phyloP scores from a whole-genome alignment of 495 filamentous ascomycete genomes.

The Penicillium parvum region DNA sequence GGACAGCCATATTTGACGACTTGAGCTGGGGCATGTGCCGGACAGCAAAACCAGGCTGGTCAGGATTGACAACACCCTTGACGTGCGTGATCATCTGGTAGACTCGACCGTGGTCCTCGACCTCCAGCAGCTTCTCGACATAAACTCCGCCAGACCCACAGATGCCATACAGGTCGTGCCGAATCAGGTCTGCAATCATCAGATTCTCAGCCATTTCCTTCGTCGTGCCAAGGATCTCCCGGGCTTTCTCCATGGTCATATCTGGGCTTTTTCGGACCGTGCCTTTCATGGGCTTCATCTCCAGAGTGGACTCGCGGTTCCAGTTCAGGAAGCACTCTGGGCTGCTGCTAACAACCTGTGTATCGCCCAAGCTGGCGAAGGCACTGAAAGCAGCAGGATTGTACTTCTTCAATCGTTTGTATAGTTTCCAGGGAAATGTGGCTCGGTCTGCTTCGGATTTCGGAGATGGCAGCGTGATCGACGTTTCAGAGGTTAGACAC shows the following conservation, averaged over 20 bases:
- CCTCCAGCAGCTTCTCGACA: slow-evolving; percentile 68
- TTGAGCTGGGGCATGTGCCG: slow-evolving; percentile 31
- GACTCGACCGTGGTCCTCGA: slow-evolving; percentile 86
- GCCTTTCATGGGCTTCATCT: slow-evolving; percentile 84
- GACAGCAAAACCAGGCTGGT: slow-evolving; percentile 34
- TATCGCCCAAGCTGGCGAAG: slow-evolving; percentile 64
- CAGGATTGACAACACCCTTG: slow-evolving; percentile 55
- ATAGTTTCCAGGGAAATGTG: slow-evolving; percentile 61
- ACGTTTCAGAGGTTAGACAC: slow-evolving; percentile 76
- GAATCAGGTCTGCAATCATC: slow-evolving; percentile 95
- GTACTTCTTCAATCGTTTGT: slow-evolving; percentile 59
- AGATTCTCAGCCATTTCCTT: slow-evolving; percentile 96
- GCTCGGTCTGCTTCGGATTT: slow-evolving; percentile 15
- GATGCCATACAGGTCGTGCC: slow-evolving; percentile 84
- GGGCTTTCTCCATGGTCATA: slow-evolving; percentile 64
- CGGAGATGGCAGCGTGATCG: slow-evolving; percentile 44
- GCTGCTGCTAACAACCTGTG: slow-evolving; percentile 76
- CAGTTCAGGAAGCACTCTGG: slow-evolving; percentile 88
- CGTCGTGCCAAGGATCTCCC: slow-evolving; percentile 61
- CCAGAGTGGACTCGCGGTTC: slow-evolving; percentile 44
- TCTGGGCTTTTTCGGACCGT: slow-evolving; percentile 70
- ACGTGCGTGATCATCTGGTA: slow-evolving; percentile 89
- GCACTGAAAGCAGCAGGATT: slow-evolving; percentile 88
- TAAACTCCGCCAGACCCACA: slow-evolving; percentile 61
- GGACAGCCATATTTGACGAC: slow-evolving; percentile 37